A percentile compares a stretch with the other conserved stretches of the same genome.
Conservation (phyloP, 1,284 basidiomycete species). For the Apiotrichum sp. region DNA sequence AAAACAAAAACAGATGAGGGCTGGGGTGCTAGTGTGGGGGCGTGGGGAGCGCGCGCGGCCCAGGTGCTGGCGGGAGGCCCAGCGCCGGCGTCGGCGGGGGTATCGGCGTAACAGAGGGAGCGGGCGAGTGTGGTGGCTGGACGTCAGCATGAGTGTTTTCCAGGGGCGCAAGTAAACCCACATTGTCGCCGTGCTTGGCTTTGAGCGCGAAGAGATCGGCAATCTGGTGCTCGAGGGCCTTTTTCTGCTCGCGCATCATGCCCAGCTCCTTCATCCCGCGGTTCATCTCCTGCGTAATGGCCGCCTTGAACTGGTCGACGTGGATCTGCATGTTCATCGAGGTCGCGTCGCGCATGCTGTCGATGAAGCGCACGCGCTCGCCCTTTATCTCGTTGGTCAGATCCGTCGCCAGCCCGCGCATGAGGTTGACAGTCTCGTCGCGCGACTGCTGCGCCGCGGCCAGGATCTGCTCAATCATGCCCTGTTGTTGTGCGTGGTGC, state of each 20-base stretch:
- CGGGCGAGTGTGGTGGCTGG: not conserved
- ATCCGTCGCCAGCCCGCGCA: constrained; percentile 64
- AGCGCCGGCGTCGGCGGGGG: constrained; percentile 2
- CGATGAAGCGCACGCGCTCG: constrained; percentile 73
- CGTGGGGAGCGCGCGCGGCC: too few relatives aligned
- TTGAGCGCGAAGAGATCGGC: constrained; percentile 45
- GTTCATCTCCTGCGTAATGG: constrained; percentile 46
- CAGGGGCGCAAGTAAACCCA: too few relatives aligned
- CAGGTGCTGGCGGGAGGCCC: too few relatives aligned
- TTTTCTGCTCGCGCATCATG: constrained; percentile 64
- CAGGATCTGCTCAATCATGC: constrained; percentile 55
- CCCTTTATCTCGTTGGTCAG: constrained; percentile 73
- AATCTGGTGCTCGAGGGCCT: constrained; percentile 58
- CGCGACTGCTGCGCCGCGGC: constrained; percentile 57
- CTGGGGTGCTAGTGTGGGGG: too few relatives aligned
- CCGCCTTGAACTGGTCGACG: constrained; percentile 57
- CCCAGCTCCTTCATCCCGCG: constrained; percentile 67
- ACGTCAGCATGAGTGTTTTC: too few relatives aligned
- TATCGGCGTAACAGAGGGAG: constrained; percentile 20
- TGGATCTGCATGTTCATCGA: constrained; percentile 76
- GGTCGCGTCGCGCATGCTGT: constrained; percentile 84
- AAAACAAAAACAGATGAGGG: too few relatives aligned
- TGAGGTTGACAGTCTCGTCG: constrained; percentile 61
- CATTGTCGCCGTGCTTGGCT: constrained; percentile 28
- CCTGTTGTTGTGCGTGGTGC: constrained; percentile 21